Conservation (phyloP, 371 early-diverging fungal species). For the Rhizopus arrhizus region DNA sequence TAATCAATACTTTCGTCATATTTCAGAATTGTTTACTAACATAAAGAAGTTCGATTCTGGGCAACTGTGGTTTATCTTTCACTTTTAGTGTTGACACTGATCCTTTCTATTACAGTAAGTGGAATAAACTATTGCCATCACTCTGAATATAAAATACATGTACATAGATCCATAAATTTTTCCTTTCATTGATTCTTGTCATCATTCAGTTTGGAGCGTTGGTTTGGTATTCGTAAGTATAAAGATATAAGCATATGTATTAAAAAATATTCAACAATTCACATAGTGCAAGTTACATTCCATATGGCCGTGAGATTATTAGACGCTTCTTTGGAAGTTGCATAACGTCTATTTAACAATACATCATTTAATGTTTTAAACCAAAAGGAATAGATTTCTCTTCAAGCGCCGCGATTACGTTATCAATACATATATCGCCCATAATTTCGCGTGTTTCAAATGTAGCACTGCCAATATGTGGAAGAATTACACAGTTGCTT, state of each 20-base stretch:
- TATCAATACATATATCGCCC: constrained; percentile 53
- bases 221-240: constrained; percentile 79
- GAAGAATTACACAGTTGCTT: constrained; percentile 70
- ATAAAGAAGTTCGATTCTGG: constrained; percentile 27
- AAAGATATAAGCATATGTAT: too few relatives aligned
- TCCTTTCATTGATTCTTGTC: constrained; percentile 74
- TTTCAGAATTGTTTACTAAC: too few relatives aligned
- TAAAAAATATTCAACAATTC: too few relatives aligned
- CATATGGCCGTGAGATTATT: constrained; percentile 55
- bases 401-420: constrained; percentile 23
- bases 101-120: constrained; percentile 38
- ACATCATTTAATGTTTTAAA: constrained; percentile 7
- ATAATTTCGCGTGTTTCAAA: constrained; percentile 82
- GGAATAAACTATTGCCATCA: too few relatives aligned
- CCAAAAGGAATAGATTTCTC: constrained; percentile 1
- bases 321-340: constrained; percentile 21
- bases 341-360: background rate
- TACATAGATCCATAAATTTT: constrained; percentile 47
- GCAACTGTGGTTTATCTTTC: constrained; percentile 34
- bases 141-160: background rate
- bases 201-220: constrained; percentile 84
- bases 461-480: constrained; percentile 79
- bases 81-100: constrained; percentile 35
- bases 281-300: constrained; percentile 54
- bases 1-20: constrained; percentile 15